Evolutionary conservation across 2,329 filamentous ascomycete genomes (phyloP), one percentile per base, ranked within the genome.

Genomic region (Immersiporthe knoxdaviesiana): DNA sequence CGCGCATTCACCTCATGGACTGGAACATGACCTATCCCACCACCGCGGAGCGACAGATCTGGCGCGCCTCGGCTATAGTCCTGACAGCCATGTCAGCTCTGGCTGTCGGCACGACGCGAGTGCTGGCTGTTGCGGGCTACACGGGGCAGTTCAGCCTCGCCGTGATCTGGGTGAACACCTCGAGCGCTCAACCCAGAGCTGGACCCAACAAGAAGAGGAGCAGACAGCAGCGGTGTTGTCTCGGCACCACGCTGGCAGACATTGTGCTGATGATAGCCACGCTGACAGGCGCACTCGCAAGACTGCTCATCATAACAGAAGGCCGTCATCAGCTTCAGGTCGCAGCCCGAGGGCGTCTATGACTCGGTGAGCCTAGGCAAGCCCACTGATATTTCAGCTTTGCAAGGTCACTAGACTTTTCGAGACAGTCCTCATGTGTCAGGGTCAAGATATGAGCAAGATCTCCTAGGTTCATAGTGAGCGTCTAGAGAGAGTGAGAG

Each of bases 1-100:
- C 35, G 8, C 41, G 59, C 24, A 62, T 62, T n/a, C 59, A 62
- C 14, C 59, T 62, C 35, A n/a, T 62, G 39, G 59, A 18, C 35
- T 62, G 59, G 59, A 62, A 62, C 18, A 14, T 62, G 24, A 14
- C 11, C 12, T 62, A n/a, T 21, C 59, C 59, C 35, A 62, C 18
- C 35, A 24, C 21, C n/a, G 39, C 32, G 5, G 59, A 62, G 10
- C 35, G 14, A 39, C 59, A 62, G 35, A 24, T 62, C 7, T 62
- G 59, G 59, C 21, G 35, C 4, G 35, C 24, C 14, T 62, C 59
- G 24, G 59, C 59, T 35, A 21, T 62, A 3, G 24, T 10, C 6
- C 30, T 41, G 7, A 27, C 52, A 32, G 27, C 10, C 27, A 56
- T 16, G 52, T 32, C 52, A 24, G 5, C n/a, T 27, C 1, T 56